Evolutionary conservation across 2,329 filamentous ascomycete species (phyloP), one percentile per base, ranked within the genome.

Genomic region (Kalmusia sp.): DNA sequence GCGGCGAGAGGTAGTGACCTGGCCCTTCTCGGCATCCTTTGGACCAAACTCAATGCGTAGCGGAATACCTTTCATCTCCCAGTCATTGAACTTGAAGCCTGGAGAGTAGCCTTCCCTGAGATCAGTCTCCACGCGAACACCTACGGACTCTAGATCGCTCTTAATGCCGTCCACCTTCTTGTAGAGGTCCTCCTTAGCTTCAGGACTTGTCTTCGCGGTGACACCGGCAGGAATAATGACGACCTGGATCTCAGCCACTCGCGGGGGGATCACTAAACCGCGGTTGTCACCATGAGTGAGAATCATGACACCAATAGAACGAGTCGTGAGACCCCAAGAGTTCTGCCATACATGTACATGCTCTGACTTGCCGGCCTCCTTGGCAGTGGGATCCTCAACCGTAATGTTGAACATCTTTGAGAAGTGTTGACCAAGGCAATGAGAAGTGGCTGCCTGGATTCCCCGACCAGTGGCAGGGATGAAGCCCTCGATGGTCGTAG

Each of bases 331-430:
- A 77, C 95, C 95, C 95, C 95, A 99, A 12, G 92, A 97, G 82
- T 99, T 99, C 76, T 99, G 95, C 93, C 93, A 98, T 52, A 98
- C 93, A 71, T 93, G 81, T 51, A 97, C 80, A 78, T 91, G 89
- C 51, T 72, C 65, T n/a, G 70, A 63, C 75, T 95, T 86, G 43
- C 84, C 87, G 24, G 73, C 75, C 40, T 83, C 80, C 69, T 87
- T 87, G 45, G 83, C 84, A 55, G 82, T 81, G 21, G 95, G 95
- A 71, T 99, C 93, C 76, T 99, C 93, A 25, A 99, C 92, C 0
- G 90, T 96, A 74, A 99, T 98, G 76, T 95, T 90, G 74, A 98
- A 99, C 93, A 99, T 99, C 79, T 96, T 97, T 75, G 89, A 93
- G 79, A 99, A 99, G 80, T 99, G 97, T 79, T 99, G 95, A 48